These are phyloP conservation scores for Fusarium papillatum DNA, from an alignment of 2,329 filamentous ascomycete species.

Conservation along the genomic window DNA sequence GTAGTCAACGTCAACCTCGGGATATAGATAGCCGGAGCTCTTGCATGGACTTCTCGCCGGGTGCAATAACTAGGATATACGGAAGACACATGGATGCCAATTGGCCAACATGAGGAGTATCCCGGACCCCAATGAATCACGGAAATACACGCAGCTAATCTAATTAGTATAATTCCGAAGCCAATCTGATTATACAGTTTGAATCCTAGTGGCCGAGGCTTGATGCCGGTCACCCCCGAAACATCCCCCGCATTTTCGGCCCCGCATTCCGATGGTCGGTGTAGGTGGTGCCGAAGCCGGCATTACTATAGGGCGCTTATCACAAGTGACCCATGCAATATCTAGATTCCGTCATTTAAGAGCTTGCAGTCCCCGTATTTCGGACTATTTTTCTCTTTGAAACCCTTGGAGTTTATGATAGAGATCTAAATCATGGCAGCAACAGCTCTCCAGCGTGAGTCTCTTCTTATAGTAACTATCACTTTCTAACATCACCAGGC, in stretches of 20 bases:
- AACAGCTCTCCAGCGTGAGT: conserved; percentile 39
- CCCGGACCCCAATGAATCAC: background rate
- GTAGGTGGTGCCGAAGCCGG: conserved; percentile 33
- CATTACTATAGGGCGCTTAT: conserved; percentile 7
- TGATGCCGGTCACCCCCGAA: background rate
- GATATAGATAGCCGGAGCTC: background rate
- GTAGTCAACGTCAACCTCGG: background rate
- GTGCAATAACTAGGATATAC: background rate
- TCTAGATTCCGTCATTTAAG: conserved; percentile 22
- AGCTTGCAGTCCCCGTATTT: conserved; percentile 4
- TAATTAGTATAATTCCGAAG: background rate
- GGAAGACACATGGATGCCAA: background rate
- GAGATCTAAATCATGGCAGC: conserved; percentile 31
- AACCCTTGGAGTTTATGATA: background rate
- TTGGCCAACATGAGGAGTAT: background rate
- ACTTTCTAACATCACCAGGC: conserved; percentile 52
- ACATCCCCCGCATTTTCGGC: conserved; percentile 16
- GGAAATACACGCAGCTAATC: background rate
- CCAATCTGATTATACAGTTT: background rate
- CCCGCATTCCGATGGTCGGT: conserved; percentile 26
- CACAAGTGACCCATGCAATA: conserved; percentile 1
- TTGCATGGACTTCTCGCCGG: background rate
- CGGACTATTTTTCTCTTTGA: background rate
- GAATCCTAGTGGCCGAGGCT: background rate
- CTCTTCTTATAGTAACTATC: background rate